Conservation (phyloP, 2,329 filamentous ascomycete species). For the Penicillium sp. region DNA sequence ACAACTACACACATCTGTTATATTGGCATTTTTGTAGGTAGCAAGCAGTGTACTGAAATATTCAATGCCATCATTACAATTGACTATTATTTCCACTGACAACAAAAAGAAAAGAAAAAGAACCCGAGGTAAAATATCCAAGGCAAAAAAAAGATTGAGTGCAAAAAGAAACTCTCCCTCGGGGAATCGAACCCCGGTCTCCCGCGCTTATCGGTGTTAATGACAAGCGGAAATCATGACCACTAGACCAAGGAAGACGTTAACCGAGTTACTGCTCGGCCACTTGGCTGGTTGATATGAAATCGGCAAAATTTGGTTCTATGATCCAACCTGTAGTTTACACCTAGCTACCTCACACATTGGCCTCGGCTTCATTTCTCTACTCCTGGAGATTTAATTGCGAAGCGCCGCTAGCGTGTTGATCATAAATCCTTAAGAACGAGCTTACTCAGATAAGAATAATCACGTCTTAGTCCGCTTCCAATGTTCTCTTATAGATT, state of each 20-base stretch:
- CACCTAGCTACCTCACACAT: too few species aligned
- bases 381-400: too few species aligned
- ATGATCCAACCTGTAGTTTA: too few species aligned
- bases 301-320: neutral
- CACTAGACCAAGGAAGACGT: slow-evolving; percentile 46
- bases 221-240: slow-evolving; percentile 51
- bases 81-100: too few species aligned
- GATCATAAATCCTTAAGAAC: too few species aligned
- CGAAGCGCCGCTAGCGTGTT: too few species aligned
- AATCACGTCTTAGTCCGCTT: too few species aligned
- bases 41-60: neutral
- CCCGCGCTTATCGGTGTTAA: slow-evolving; percentile 41
- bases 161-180: slow-evolving; percentile 43
- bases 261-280: slow-evolving; percentile 31
- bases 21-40: neutral
- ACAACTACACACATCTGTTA: slow-evolving; percentile 6
- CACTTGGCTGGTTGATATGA: slow-evolving; percentile 32
- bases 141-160: neutral
- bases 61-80: slow-evolving; percentile 39
- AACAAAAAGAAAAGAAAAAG: slow-evolving; percentile 29
- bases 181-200: slow-evolving; percentile 49
- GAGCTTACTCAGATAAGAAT: neutral
- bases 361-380: too few species aligned
- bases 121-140: neutral
- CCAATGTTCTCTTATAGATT: too few species aligned